Evolutionary conservation across 2,329 filamentous ascomycete genomes (phyloP).

Genomic region (Diaporthe capsici): DNA sequence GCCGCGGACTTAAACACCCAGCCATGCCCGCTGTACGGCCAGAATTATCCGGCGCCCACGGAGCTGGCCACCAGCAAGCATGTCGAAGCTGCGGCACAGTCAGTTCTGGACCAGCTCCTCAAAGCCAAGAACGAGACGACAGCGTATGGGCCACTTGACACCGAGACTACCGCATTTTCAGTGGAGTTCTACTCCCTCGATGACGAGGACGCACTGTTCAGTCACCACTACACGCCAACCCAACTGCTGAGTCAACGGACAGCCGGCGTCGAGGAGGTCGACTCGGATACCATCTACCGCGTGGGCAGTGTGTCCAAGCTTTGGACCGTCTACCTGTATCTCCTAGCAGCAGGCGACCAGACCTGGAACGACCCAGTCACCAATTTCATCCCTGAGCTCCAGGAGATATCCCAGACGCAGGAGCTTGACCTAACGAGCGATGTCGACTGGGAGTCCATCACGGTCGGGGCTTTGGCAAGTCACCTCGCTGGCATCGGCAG

Average conservation of each 20-base stretch:
- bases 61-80: not conserved
- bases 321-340: conserved; percentile 57
- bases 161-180: conserved; percentile 36
- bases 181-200: conserved; percentile 43
- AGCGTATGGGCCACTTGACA: conserved; percentile 13
- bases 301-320: conserved; percentile 61
- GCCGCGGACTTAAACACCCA: not conserved
- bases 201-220: conserved; percentile 45
- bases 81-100: conserved; percentile 19
- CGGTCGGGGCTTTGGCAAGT: conserved; percentile 54
- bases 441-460: conserved; percentile 52
- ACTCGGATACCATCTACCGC: conserved; percentile 54
- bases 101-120: conserved; percentile 8
- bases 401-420: conserved; percentile 37
- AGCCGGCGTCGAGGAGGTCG: conserved; percentile 47
- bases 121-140: not conserved
- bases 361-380: conserved; percentile 58
- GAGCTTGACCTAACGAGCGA: conserved; percentile 46
- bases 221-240: conserved; percentile 45
- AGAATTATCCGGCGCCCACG: conserved; percentile 26
- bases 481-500: conserved; percentile 54
- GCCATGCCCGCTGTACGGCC: conserved; percentile 32
- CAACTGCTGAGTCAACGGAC: conserved; percentile 39
- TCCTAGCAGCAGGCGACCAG: conserved; percentile 56
- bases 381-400: conserved; percentile 58